Conservation (phyloP, 257 asterid genomes). For the Capsicum baccatum region DNA sequence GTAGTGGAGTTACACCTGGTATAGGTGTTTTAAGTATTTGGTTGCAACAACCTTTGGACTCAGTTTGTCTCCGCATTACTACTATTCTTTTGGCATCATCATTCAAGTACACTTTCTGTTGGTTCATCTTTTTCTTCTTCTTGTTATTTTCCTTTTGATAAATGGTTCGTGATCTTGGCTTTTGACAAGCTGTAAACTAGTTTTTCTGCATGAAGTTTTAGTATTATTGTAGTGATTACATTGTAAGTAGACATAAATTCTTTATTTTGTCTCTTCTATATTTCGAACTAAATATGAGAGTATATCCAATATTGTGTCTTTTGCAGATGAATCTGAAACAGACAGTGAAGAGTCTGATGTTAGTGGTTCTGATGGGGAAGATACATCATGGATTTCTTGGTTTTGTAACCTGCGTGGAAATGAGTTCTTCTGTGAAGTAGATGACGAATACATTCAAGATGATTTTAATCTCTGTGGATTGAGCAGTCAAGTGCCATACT, state of each 20-base stretch:
- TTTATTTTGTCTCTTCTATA: background rate
- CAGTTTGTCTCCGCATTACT: background rate
- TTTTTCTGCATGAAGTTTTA: background rate
- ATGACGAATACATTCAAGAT: constrained; percentile 96
- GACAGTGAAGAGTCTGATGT: constrained; percentile 97
- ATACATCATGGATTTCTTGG: constrained; percentile 99
- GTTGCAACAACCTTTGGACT: background rate
- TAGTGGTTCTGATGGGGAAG: constrained; percentile 99
- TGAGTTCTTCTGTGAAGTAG: constrained; percentile 96
- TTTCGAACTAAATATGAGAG: background rate
- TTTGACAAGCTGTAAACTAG: background rate
- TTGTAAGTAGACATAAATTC: background rate
- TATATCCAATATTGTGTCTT: background rate
- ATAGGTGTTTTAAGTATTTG: background rate
- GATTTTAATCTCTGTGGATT: constrained; percentile 97
- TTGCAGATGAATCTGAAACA: constrained; percentile 91
- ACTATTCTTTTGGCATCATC: background rate
- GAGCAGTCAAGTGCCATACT: constrained; percentile 96
- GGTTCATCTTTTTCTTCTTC: background rate
- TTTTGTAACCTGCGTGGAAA: constrained; percentile 98
- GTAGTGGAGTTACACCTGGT: background rate
- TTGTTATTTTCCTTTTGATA: background rate
- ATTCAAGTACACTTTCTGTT: background rate
- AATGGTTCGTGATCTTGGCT: constrained; percentile 27
- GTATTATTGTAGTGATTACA: background rate